Conservation (phyloP, 2,329 filamentous ascomycete genomes). For the Madurella mycetomatis region DNA sequence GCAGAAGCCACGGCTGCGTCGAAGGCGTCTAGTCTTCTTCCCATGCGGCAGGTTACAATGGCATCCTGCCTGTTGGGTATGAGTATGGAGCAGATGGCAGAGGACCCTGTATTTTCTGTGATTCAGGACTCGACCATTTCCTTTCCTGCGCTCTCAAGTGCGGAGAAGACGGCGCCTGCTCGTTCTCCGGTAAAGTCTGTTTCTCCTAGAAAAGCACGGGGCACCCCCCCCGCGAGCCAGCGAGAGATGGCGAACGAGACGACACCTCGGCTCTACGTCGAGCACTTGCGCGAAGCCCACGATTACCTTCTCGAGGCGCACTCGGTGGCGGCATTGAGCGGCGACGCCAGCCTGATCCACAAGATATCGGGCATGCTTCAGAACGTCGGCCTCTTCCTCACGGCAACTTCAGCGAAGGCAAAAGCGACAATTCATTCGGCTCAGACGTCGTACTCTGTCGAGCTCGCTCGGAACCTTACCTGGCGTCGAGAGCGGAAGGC, state of each 20-base stretch:
- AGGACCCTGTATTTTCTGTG: conserved; percentile 81
- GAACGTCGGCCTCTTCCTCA: conserved; percentile 61
- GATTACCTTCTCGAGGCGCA: conserved; percentile 63
- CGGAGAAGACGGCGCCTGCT: conserved; percentile 39
- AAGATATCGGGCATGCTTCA: conserved; percentile 60
- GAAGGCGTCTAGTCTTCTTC: conserved; percentile 35
- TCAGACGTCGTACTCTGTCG: conserved; percentile 60
- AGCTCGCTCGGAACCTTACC: conserved; percentile 66
- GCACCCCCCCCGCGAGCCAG: conserved; percentile 21
- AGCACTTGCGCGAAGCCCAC: conserved; percentile 60
- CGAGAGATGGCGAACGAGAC: conserved; percentile 20
- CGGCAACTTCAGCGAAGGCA: conserved; percentile 51
- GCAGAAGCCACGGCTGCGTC: conserved; percentile 42
- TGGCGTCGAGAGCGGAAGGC: conserved; percentile 61
- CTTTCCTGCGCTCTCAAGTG: conserved; percentile 62
- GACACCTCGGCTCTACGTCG: conserved; percentile 46
- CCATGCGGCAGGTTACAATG: conserved; percentile 55
- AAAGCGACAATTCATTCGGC: conserved; percentile 47
- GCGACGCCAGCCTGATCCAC: conserved; percentile 58
- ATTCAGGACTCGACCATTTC: conserved; percentile 91
- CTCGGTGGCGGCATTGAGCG: conserved; percentile 47
- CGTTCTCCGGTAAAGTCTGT: conserved; percentile 33
- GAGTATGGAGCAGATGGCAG: conserved; percentile 67
- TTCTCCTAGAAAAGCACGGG: conserved; percentile 31
- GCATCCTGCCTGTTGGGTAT: conserved; percentile 65